Conservation (phyloP, 441 rosid species). For the Sinapis alba region DNA sequence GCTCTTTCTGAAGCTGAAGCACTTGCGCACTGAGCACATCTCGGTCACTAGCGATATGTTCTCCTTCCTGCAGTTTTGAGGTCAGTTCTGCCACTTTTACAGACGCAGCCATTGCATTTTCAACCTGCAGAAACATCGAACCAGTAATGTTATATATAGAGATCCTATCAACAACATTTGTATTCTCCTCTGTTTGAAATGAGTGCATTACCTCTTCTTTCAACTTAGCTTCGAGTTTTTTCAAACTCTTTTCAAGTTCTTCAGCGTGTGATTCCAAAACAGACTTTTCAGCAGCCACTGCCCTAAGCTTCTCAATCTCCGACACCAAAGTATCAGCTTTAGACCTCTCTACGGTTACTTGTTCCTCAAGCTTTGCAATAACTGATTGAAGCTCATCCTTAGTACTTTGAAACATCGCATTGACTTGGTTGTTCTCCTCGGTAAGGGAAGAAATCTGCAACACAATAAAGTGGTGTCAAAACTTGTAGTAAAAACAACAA, state of each 20-base stretch:
- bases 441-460: conserved; percentile 66
- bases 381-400: conserved; percentile 75
- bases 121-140: conserved; percentile 31
- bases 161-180: neutral
- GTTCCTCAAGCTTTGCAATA: conserved; percentile 65
- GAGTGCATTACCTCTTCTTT: conserved; percentile 60
- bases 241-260: conserved; percentile 64
- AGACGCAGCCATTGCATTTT: conserved; percentile 48
- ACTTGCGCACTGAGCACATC: conserved; percentile 51
- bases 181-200: conserved; percentile 6
- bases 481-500: conserved; percentile 12
- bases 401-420: conserved; percentile 59
- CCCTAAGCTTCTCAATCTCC: conserved; percentile 63
- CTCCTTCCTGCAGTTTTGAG: conserved; percentile 54
- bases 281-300: conserved; percentile 58
- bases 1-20: conserved; percentile 58
- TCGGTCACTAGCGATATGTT: conserved; percentile 44
- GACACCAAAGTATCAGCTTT: conserved; percentile 52
- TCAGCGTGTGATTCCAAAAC: conserved; percentile 53
- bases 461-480: conserved; percentile 23
- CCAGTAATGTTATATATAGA: neutral
- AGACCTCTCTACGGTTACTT: conserved; percentile 57
- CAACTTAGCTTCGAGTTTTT: conserved; percentile 49
- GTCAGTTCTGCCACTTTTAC: conserved; percentile 55
- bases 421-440: conserved; percentile 77